Evolutionary conservation across 2,329 filamentous ascomycete species (phyloP), one percentile per base, ranked within the genome.

Genomic region (Clonostachys byssicola): DNA sequence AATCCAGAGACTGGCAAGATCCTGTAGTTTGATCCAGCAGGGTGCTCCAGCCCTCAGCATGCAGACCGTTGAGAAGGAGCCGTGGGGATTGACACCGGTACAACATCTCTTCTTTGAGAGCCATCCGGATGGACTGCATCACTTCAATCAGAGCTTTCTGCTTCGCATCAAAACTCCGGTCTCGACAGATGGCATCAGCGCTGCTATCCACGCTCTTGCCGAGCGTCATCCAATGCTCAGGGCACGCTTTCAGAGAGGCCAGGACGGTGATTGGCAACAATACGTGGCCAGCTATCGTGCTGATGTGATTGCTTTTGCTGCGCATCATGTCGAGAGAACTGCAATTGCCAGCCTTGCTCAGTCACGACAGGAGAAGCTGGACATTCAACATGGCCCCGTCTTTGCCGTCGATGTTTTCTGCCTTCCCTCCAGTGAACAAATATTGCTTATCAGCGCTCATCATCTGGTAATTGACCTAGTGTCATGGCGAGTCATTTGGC

Each of bases 401-500:
- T 40, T 59, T n/a, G 47, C 49, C 7, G 55, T 43, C n/a, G 50
- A 51, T 16, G 20, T 55, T 16, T 55, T 52, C 36, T 36, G 33
- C 41, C 9, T 47, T 16, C 38, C 12, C 16, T 3, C 20, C n/a
- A 36, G 34, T 12, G 18, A 45, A 5, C 33, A 54, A 59, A 52
- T 57, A 3, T 34, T 71, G 6, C 67, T 68, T 23, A 46, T 72
- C 10, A 60, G 59, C 3, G 58, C 57, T 0, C 66, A 70, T 35
- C 67, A 71, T 46, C 50, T 70, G 1, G 59, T 68, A 5, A 66
- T 75, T 23, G 72, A 75, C 43, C 57, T 75, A 2, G 72, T 75
- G 1, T 72, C 71, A 0, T 76, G 73, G 73, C 59, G 70, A 30
- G 58, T 74, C 6, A 56, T 75, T 2, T 59, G 71, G 1, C 63